Base-by-base conservation (phyloP, 176 grass and related monocot genomes). In the Avena eriantha region DNA sequence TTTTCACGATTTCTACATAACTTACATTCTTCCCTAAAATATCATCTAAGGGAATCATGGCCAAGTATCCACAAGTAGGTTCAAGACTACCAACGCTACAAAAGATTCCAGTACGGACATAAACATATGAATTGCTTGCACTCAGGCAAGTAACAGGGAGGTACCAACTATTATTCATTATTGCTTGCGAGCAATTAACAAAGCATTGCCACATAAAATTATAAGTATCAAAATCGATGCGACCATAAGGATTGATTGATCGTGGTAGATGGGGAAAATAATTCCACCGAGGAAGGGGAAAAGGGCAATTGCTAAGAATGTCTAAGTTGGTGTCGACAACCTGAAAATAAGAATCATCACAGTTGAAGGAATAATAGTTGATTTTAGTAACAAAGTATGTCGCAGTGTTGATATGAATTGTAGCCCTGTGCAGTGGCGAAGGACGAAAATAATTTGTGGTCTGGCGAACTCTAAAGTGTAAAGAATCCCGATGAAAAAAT, bases 171-270 rank as follows among this genome's bases (percentile, higher is more conserved):
- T 22, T 66, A 8, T 77, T 48, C 5, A 5, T 34, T 29, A 92
- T 14, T 23, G 8, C 36, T 29, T 19, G 51, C 0, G 88, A 77
- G 56, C 91, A 93, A 35, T 85, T 93, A 56, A 82, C 61, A 14
- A 82, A 88, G 19, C 26, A 66, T 59, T 78, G 85, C 88, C 45
- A 85, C 7, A 47, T 1, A 47, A 47, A 47, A 9, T 47, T 1
- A 47, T 47, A 10, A 47, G 45, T 47, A 47, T 47, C 45, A 47
- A 47, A 47, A 47, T 47, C 45, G 45, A 47, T 9, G 45, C 45
- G 45, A 47, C 45, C 45, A 47, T 47, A 47, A 9, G 45, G 45
- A 47, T 47, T 47, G 45, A 47, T 47, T 47, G 45, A 47, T 47
- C 7, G 45, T 5, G 45, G 45, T 47, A 47, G 45, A 47, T 9